phyloP scores from a whole-genome alignment of 192 early-diverging fungal species.

The Polychytrium aggregatum region DNA sequence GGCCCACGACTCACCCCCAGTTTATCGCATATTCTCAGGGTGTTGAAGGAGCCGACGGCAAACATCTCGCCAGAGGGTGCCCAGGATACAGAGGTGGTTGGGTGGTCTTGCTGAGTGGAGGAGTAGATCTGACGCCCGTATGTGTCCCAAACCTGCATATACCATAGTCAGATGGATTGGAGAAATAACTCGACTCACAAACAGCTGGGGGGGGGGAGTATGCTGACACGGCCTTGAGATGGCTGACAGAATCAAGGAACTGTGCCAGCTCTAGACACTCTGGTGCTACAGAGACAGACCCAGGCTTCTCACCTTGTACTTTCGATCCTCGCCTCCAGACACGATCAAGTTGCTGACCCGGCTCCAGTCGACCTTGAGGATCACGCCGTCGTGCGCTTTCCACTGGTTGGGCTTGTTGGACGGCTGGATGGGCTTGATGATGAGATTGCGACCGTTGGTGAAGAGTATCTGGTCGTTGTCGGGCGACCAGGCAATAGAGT shows the following conservation, averaged over 20 bases:
- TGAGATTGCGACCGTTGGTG: slow-evolving; percentile 39
- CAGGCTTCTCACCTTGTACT: slow-evolving; percentile 31
- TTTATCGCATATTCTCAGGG: slow-evolving; percentile 41
- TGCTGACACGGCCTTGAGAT: too few relatives aligned
- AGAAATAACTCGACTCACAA: background rate
- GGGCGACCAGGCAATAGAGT: slow-evolving; percentile 39
- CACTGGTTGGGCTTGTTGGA: slow-evolving; percentile 41
- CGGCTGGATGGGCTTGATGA: slow-evolving; percentile 47
- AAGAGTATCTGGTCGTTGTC: slow-evolving; percentile 43
- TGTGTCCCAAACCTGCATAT: slow-evolving; percentile 43
- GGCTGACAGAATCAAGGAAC: too few relatives aligned
- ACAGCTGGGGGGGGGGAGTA: too few relatives aligned
- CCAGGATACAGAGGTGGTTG: slow-evolving; percentile 45
- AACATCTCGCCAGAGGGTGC: slow-evolving; percentile 46
- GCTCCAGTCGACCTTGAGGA: slow-evolving; percentile 46
- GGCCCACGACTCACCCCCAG: slow-evolving; percentile 25
- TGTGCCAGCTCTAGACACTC: too few relatives aligned
- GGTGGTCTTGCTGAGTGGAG: slow-evolving; percentile 32
- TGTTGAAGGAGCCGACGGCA: slow-evolving; percentile 44
- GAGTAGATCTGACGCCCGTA: slow-evolving; percentile 44
- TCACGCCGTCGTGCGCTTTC: slow-evolving; percentile 50
- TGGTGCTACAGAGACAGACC: too few relatives aligned
- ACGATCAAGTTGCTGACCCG: slow-evolving; percentile 39
- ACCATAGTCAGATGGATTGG: background rate
- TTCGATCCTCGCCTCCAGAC: slow-evolving; percentile 50